Evolutionary conservation across 441 rosid genomes (phyloP).

Genomic region (Populus trichocarpa): DNA sequence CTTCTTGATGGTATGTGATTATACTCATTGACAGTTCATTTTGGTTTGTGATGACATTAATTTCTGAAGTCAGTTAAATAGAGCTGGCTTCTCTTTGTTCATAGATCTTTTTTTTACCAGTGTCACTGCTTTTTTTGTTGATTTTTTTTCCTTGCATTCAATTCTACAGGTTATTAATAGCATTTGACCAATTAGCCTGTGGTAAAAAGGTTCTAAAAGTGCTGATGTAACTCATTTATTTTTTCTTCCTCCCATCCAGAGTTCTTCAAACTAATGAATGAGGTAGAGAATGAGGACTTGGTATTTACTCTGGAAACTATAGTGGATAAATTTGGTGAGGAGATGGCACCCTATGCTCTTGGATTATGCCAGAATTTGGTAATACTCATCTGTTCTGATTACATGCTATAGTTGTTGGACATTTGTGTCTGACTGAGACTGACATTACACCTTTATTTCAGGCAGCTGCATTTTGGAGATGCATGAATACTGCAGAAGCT

Average conservation of each 20-base stretch:
- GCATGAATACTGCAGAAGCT: slow-evolving; percentile 84
- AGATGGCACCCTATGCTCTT: slow-evolving; percentile 97
- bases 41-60: not conserved
- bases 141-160: not conserved
- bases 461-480: slow-evolving; percentile 99
- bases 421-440: slow-evolving; percentile 18
- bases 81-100: not conserved
- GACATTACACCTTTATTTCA: slow-evolving; percentile 26
- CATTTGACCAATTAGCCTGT: not conserved
- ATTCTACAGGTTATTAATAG: not conserved
- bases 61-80: not conserved
- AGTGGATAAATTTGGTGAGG: slow-evolving; percentile 98
- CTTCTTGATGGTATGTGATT: slow-evolving; percentile 78
- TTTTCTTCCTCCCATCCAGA: slow-evolving; percentile 39
- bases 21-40: not conserved
- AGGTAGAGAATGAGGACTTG: slow-evolving; percentile 98
- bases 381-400: slow-evolving; percentile 21
- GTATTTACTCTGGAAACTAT: slow-evolving; percentile 95
- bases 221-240: not conserved
- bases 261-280: slow-evolving; percentile 96
- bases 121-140: not conserved
- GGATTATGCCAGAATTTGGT: slow-evolving; percentile 99
- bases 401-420: not conserved
- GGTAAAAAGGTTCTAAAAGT: not conserved
- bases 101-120: not conserved